Base-by-base conservation (phyloP, 78 protist species). In the Isochrysis galbana region DNA sequence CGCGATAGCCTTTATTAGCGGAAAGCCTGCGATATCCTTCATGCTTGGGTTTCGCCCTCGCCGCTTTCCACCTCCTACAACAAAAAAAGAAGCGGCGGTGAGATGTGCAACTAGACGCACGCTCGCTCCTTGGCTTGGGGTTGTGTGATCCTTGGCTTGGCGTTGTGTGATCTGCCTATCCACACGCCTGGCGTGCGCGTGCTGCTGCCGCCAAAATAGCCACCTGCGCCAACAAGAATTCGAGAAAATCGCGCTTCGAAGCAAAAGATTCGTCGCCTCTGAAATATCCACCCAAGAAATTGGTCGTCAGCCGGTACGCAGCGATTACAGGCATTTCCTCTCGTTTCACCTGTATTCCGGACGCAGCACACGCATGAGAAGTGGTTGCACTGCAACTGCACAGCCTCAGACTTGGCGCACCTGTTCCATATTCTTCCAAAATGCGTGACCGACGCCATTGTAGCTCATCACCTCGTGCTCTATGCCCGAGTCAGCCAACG, bases 391-490 rank as follows among this genome's bases (percentile, higher is more conserved):
- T 54, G 67, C 67, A 19, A 54, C 32, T 19, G 67, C 32, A 19
- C 67, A 19, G 67, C 67, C 67, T 21, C 19, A 10, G 67, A 36
- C 54, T n/a, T n/a, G 47, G 61, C 32, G 7, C 26, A 46, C 42
- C 70, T 86, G 90, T 26, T 4, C 90, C 41, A 46, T 46, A 42
- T 44, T 17, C 61, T 25, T 14, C 69, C 55, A 86, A 25, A 86
- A 86, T 29, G 90, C 90, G 44, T 86, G 90, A 25, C 90, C 90
- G 19, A 19, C 90, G 61, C 90, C 69, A 3, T 44, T 1, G 69
- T 86, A 86, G 25, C 17, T 5, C 34, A 34, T 5, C 26, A 86
- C 41, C 42, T 44, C 44, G 69, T 44, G 69, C 42, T 44, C 47
- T 5, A 86, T 42, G 11, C 21, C 32, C 41, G 90, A 51, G 39